Conservation (phyloP, 352 stramenopile species). For the Pythium apleroticum region DNA sequence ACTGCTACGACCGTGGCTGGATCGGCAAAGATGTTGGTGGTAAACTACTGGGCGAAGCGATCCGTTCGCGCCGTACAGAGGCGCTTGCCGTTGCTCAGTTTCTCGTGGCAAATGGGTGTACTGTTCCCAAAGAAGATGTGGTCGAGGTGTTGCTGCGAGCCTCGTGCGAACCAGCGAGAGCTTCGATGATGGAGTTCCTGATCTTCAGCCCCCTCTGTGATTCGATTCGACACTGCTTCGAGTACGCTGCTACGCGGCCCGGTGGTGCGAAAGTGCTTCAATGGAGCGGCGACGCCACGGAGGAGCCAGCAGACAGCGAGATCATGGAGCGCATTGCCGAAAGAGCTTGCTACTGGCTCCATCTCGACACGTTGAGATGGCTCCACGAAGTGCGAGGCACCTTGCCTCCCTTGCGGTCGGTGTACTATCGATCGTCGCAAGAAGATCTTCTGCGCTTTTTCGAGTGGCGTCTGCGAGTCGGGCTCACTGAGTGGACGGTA, state of each 20-base stretch:
- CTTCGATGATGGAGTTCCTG: not conserved
- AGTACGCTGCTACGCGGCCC: not conserved
- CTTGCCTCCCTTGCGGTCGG: too few relatives aligned
- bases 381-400: too few relatives aligned
- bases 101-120: too few relatives aligned
- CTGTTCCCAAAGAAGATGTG: too few relatives aligned
- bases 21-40: too few relatives aligned
- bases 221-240: not conserved
- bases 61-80: too few relatives aligned
- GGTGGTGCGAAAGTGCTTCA: not conserved
- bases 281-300: not conserved
- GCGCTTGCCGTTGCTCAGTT: too few relatives aligned
- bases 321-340: not conserved
- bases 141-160: too few relatives aligned
- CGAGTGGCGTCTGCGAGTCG: conserved; percentile 40
- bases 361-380: not conserved
- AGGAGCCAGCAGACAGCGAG: not conserved
- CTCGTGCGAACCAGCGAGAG: not conserved
- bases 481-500: conserved; percentile 13
- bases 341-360: not conserved
- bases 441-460: conserved; percentile 17
- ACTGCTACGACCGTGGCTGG: too few relatives aligned
- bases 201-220: not conserved
- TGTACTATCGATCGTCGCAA: not conserved
- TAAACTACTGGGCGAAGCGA: too few relatives aligned